Conservation (phyloP, 2,329 filamentous ascomycete genomes). For the Colletotrichum ledebouriae region DNA sequence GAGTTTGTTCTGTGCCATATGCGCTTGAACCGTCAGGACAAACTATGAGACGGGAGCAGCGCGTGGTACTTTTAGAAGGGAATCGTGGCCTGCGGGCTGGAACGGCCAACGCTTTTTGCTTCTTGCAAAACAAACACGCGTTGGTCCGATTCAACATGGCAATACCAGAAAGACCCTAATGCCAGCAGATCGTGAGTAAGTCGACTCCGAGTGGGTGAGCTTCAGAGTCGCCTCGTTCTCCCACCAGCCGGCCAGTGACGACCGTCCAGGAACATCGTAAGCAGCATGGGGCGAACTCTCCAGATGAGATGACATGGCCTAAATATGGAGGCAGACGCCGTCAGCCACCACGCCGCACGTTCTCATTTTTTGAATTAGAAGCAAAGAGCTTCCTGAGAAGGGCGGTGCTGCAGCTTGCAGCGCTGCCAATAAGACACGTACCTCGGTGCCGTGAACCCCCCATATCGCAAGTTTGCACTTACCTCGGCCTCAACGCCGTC, state of each 20-base stretch:
- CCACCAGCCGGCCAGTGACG: slow-evolving; percentile 11
- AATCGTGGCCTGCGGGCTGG: slow-evolving; percentile 2
- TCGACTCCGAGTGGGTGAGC: slow-evolving; percentile 6
- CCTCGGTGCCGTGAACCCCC: not conserved
- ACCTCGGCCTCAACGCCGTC: slow-evolving; percentile 9
- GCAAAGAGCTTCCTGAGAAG: slow-evolving; percentile 2
- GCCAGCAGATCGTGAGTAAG: slow-evolving; percentile 5
- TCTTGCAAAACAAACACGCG: not conserved
- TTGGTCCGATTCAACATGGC: slow-evolving; percentile 4
- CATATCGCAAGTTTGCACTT: slow-evolving; percentile 11
- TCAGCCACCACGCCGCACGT: slow-evolving; percentile 33
- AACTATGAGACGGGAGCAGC: slow-evolving; percentile 28
- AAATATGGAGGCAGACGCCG: slow-evolving; percentile 37
- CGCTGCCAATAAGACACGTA: slow-evolving; percentile 21
- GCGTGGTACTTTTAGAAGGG: slow-evolving; percentile 25
- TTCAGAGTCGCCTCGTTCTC: slow-evolving; percentile 9
- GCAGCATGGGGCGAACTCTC: slow-evolving; percentile 20
- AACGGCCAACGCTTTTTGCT: not conserved
- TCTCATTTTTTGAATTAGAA: slow-evolving; percentile 18
- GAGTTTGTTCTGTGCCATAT: slow-evolving; percentile 17
- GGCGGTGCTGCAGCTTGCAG: slow-evolving; percentile 24
- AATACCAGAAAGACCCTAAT: not conserved
- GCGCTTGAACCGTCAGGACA: slow-evolving; percentile 28
- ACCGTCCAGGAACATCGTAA: slow-evolving; percentile 25
- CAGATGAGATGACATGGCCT: slow-evolving; percentile 28